phyloP scores from a whole-genome alignment of 345 rosid genomes.

The Erucastrum elatum region DNA sequence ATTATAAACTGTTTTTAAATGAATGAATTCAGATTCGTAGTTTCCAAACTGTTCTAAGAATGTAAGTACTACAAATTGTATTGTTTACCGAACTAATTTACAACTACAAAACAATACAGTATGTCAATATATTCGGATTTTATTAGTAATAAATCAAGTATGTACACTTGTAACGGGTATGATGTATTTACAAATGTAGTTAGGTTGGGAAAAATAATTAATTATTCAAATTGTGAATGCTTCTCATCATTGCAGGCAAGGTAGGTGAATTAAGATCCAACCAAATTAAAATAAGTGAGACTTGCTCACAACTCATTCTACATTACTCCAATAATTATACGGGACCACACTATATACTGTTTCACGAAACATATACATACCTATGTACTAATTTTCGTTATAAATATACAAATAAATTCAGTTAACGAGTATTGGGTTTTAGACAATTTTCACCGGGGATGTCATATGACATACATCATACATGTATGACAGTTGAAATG shows the following conservation, averaged over 20 bases:
- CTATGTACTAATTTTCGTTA: background rate
- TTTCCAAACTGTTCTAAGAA: too few relatives aligned
- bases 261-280: constrained; percentile 29
- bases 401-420: background rate
- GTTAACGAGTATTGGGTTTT: background rate
- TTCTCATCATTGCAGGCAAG: constrained; percentile 31
- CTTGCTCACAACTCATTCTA: constrained; percentile 38
- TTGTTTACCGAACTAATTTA: too few relatives aligned
- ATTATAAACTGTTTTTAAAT: too few relatives aligned
- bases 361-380: background rate
- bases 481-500: background rate
- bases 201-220: background rate
- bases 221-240: constrained; percentile 25
- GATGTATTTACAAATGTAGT: background rate
- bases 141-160: too few relatives aligned
- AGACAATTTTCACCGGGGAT: background rate
- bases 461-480: background rate
- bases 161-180: too few relatives aligned
- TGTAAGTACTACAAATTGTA: too few relatives aligned
- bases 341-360: constrained; percentile 19
- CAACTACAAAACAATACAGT: too few relatives aligned
- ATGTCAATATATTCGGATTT: too few relatives aligned
- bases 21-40: too few relatives aligned
- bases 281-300: constrained; percentile 32
- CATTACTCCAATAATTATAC: constrained; percentile 19